Evolutionary conservation across 306 rosid species (phyloP), one percentile per base, ranked within the genome.

Genomic region (Biancaea sappan): DNA sequence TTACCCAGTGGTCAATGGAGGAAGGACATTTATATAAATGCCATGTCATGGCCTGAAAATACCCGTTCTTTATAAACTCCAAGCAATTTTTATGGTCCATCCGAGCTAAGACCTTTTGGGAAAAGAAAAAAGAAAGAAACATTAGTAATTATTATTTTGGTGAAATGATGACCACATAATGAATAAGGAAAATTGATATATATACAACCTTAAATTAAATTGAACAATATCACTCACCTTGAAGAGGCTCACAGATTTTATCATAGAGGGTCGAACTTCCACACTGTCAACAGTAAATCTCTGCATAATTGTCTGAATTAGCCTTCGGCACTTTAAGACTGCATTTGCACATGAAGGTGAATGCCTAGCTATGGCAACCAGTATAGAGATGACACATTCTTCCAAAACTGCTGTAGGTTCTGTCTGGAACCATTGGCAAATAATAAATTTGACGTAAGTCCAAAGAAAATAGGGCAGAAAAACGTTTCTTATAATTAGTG

Each of bases 291-390:
- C 66, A 9, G 90, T 81, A 79, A 94, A 94, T 80, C 93, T 86
- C 72, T 73, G 74, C 63, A 90, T 71, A 72, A 90, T 80, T 79
- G 87, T 77, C 72, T 87, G 86, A 84, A 94, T 58, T 47, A 94
- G 93, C 85, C 96, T 86, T 76, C 84, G 85, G 29, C 93, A 94
- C 66, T 77, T 84, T 89, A 88, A 81, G 28, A 94, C 76, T 70
- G 97, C 93, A 75, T 75, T 79, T 52, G 90, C 97, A 82, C 96
- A 87, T 63, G 84, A 79, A 79, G 97, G 97, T 73, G 99, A 94
- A 84, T 94, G 96, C 89, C 99, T 88, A 51, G 87, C 93, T 75
- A 94, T 82, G 12, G 95, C 95, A 88, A 86, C 66, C 77, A 94
- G 84, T 81, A 94, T 81, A 68, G 92, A 94, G 76, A 90, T 72